Evolutionary conservation across 2,329 filamentous ascomycete genomes (phyloP), one percentile per base, ranked within the genome.

Genomic region (Neonectria coccinea): DNA sequence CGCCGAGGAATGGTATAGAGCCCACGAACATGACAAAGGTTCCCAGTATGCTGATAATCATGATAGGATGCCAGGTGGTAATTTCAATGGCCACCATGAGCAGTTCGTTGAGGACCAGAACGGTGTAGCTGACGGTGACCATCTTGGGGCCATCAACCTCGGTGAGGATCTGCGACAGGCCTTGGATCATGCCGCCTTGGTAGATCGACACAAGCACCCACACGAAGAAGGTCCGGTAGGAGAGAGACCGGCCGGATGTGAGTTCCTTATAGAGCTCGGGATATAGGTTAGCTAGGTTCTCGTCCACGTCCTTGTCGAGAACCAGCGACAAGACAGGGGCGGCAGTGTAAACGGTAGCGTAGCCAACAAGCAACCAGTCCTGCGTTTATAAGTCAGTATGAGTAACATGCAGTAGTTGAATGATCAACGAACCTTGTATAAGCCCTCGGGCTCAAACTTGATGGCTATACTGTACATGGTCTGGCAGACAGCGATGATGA

Each of bases 191-290:
- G 68, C 92, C 88, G 55, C 96, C 96, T 79, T 99, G 96, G 80
- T 99, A 99, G 70, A 99, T 89, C 41, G 92, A 97, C 11, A 99
- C 93, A 16, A 94, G 85, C 6, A 98, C 93, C 97, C 97, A 99
- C 67, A 95, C 89, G 82, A 97, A 97, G 82, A 99, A 99, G 11
- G 94, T 97, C 59, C 91, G 89, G 80, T 98, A 98, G 56, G 91
- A 94, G 18, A 99, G 86, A 5, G 91, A 94, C 14, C 92, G 90
- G 10, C 95, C 95, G 0, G 89, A 88, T 0, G 95, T 97, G n/a
- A 99, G 85, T 77, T 99, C 97, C 76, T 97, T 97, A 85, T 99
- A 99, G 2, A 99, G 87, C 75, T 99, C 96, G 0, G 96, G 97
- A 77, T 99, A 99, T 5, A 99, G 85, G 71, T 96, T 97, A 20